These are phyloP conservation scores for Phanerodontia chrysosporium DNA, from an alignment of 768 basidiomycete species.

Conservation along the genomic window DNA sequence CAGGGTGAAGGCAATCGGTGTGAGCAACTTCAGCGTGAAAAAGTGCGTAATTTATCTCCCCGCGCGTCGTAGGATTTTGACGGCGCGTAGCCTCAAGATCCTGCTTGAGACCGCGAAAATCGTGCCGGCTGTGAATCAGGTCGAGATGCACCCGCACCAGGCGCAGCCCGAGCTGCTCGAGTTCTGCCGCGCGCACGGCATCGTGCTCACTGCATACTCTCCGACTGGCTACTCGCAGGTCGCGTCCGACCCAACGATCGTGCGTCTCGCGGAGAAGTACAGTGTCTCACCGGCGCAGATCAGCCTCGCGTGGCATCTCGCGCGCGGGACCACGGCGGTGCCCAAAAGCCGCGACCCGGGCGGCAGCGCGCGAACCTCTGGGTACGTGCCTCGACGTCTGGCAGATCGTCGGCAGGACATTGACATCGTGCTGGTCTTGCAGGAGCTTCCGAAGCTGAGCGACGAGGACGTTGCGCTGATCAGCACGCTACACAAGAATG, in stretches of 20 bases:
- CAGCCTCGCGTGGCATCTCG: slow-evolving; percentile 48
- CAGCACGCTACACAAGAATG: slow-evolving; percentile 28
- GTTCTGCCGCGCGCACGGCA: slow-evolving; percentile 46
- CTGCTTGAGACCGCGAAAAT: slow-evolving; percentile 36
- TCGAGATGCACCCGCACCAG: slow-evolving; percentile 45
- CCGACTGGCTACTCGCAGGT: slow-evolving; percentile 39
- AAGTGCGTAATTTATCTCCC: slow-evolving; percentile 11
- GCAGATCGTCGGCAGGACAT: background rate
- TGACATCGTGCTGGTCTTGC: background rate
- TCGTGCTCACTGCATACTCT: slow-evolving; percentile 46
- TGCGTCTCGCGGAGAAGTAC: slow-evolving; percentile 44
- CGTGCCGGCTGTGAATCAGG: slow-evolving; percentile 44
- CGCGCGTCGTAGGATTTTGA: background rate
- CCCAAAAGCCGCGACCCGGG: slow-evolving; percentile 44
- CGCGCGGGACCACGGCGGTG: slow-evolving; percentile 38
- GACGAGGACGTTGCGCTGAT: slow-evolving; percentile 31
- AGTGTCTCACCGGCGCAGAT: slow-evolving; percentile 43
- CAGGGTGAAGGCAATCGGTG: slow-evolving; percentile 46
- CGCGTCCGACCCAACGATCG: slow-evolving; percentile 41
- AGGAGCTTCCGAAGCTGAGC: slow-evolving; percentile 29
- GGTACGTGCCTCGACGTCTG: slow-evolving; percentile 26
- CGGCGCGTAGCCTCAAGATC: background rate
- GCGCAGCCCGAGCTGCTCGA: slow-evolving; percentile 43
- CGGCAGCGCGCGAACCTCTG: slow-evolving; percentile 48
- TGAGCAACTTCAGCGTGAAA: slow-evolving; percentile 56